phyloP scores from a whole-genome alignment of 2,329 filamentous ascomycete species.

The Fusarium cyanostomum region DNA sequence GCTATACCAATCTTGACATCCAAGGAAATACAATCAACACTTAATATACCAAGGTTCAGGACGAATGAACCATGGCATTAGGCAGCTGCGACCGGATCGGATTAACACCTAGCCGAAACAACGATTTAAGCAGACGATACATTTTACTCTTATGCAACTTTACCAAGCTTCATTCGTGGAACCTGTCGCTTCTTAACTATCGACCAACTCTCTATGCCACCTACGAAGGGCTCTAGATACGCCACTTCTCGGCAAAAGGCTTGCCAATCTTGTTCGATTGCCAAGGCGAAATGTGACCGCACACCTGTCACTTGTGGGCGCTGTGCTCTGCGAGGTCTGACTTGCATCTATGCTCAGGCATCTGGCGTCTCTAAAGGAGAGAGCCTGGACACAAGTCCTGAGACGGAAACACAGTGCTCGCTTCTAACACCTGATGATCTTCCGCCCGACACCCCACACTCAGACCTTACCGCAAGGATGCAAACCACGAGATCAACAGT shows the following conservation, averaged over 20 bases:
- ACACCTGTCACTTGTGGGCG: constrained; percentile 45
- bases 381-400: background rate
- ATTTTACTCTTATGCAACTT: too few relatives aligned
- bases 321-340: constrained; percentile 44
- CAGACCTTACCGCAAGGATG: background rate
- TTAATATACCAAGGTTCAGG: too few relatives aligned
- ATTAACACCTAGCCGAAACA: background rate
- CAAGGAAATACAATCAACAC: too few relatives aligned
- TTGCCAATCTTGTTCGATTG: constrained; percentile 49
- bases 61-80: too few relatives aligned
- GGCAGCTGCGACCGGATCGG: background rate
- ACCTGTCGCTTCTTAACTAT: background rate
- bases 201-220: background rate
- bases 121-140: background rate
- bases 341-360: constrained; percentile 44
- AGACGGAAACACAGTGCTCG: background rate
- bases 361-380: background rate
- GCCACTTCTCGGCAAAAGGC: constrained; percentile 52
- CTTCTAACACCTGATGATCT: background rate
- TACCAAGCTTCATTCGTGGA: background rate
- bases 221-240: constrained; percentile 40
- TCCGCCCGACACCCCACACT: background rate
- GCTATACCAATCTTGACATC: too few relatives aligned
- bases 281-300: constrained; percentile 55
- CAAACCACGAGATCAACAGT: background rate